Evolutionary conservation across 768 basidiomycete species (phyloP), one percentile per base, ranked within the genome.

Genomic region (Mycena leptocephala): DNA sequence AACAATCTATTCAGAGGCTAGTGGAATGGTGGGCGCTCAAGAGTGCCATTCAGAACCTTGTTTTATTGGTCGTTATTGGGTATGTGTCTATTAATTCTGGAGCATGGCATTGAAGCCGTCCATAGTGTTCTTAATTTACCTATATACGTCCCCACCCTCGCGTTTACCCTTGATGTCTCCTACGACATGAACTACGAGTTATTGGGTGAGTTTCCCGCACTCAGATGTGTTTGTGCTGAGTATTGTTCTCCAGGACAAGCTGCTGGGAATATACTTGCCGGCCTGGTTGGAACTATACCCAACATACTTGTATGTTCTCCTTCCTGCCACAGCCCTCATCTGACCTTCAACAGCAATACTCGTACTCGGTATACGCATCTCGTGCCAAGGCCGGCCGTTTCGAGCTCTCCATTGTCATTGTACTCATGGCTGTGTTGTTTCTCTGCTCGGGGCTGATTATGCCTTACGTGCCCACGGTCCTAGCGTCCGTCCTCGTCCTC

Each of bases 131-230:
- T 82, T 24, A 81, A 80, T 65, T 68, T 82, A 8, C 80, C 80
- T 4, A 81, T 82, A 18, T 82, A 76, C 58, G 79, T 82, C 22
- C 79, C 80, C 8, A 74, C 81, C 22, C 56, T 81, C 18, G 81
- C 79, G 5, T 79, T 82, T 46, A 71, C 75, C 22, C 71, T 82
- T 7, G 79, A 81, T 53, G 61, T 78, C 22, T 76, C 81, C 2
- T 82, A 82, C 62, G 72, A 78, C 67, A 82, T 81, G 81, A 74
- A 82, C 41, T 78, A 80, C 66, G 81, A 82, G 55, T 73, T 82
- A 7, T 16, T 82, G 1, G 81, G 73, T 74, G 2, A 2, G 73
- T n/a, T 9, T 10, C 26, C 22, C 41, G 14, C 22, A 13, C 5
- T 0, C 16, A 14, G n/a, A 14, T 3, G 5, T 10, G 3, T 71